Percentiles rank a stretch among this genome's conserved stretches.
These are phyloP conservation scores for Psilocybe sp. DNA, from an alignment of 768 basidiomycete species.

Conservation along the genomic window DNA sequence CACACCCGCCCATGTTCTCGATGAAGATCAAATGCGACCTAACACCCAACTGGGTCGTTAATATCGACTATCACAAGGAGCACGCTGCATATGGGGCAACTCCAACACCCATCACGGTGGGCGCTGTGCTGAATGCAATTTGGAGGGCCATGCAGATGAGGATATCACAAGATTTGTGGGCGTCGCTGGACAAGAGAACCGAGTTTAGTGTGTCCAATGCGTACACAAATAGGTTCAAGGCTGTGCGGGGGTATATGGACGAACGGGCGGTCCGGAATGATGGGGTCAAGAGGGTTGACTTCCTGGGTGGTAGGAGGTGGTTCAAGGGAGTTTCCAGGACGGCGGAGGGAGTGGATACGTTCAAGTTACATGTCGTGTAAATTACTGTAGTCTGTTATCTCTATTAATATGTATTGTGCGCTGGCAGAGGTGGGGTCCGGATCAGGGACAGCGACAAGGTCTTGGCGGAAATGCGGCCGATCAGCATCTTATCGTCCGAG, in stretches of 20 bases:
- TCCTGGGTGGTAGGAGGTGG: conserved; percentile 41
- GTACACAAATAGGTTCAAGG: conserved; percentile 35
- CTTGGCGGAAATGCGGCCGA: conserved; percentile 16
- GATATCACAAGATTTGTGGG: conserved; percentile 27
- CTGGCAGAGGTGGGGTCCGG: conserved; percentile 2
- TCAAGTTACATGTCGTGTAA: conserved; percentile 31
- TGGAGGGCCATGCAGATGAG: conserved; percentile 44
- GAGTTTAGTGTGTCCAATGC: conserved; percentile 32
- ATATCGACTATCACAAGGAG: conserved; percentile 38
- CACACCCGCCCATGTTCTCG: conserved; percentile 49
- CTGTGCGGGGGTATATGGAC: conserved; percentile 15
- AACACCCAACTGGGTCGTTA: conserved; percentile 62
- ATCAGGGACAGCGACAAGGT: conserved; percentile 8
- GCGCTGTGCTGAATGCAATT: conserved; percentile 55
- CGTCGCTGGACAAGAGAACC: conserved; percentile 10
- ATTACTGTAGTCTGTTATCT: neutral
- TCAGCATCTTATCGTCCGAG: conserved; percentile 22
- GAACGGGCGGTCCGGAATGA: conserved; percentile 38
- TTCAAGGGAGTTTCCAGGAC: conserved; percentile 48
- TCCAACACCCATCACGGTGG: conserved; percentile 47
- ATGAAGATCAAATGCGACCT: conserved; percentile 57
- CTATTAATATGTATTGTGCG: neutral
- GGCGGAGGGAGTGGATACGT: conserved; percentile 33
- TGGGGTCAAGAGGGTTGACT: conserved; percentile 63
- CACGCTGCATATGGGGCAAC: conserved; percentile 17